Conservation (phyloP, 2,329 filamentous ascomycete genomes). For the Arthrobotrys iridis region DNA sequence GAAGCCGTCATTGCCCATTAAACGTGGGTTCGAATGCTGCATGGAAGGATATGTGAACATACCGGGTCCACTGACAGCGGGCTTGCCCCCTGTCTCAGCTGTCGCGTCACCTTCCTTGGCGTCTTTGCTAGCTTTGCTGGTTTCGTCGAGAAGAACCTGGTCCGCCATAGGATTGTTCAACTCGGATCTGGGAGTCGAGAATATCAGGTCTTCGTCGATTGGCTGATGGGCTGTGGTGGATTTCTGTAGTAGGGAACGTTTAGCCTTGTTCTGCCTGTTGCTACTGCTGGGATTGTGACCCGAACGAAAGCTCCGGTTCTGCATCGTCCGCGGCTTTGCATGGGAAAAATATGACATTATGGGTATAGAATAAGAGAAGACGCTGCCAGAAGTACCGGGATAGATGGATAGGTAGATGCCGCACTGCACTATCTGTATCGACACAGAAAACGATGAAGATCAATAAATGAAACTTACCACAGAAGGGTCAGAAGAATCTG, state of each 20-base stretch:
- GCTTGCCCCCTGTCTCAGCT: slow-evolving; percentile 2
- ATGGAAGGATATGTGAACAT: background rate
- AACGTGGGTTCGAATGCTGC: slow-evolving; percentile 5
- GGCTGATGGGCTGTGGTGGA: background rate
- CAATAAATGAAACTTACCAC: slow-evolving; percentile 32
- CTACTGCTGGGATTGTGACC: background rate
- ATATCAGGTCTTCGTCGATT: slow-evolving; percentile 25
- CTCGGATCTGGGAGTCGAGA: slow-evolving; percentile 48
- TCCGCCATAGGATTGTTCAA: slow-evolving; percentile 47
- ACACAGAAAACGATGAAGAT: background rate
- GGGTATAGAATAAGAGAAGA: background rate
- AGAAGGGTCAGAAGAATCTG: slow-evolving; percentile 31
- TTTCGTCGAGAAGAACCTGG: slow-evolving; percentile 24
- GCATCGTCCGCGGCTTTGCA: slow-evolving; percentile 17
- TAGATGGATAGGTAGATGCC: background rate
- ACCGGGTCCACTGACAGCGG: slow-evolving; percentile 1
- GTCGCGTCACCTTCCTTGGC: slow-evolving; percentile 4
- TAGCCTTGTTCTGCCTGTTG: slow-evolving; percentile 28
- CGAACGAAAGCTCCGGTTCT: slow-evolving; percentile 25
- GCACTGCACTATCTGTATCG: background rate
- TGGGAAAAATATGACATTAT: background rate
- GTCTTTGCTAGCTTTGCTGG: slow-evolving; percentile 8
- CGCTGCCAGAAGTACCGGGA: no score
- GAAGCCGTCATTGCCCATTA: background rate
- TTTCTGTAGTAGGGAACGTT: slow-evolving; percentile 26